Evolutionary conservation across 768 basidiomycete genomes (phyloP).

Genomic region (Suillus subluteus): DNA sequence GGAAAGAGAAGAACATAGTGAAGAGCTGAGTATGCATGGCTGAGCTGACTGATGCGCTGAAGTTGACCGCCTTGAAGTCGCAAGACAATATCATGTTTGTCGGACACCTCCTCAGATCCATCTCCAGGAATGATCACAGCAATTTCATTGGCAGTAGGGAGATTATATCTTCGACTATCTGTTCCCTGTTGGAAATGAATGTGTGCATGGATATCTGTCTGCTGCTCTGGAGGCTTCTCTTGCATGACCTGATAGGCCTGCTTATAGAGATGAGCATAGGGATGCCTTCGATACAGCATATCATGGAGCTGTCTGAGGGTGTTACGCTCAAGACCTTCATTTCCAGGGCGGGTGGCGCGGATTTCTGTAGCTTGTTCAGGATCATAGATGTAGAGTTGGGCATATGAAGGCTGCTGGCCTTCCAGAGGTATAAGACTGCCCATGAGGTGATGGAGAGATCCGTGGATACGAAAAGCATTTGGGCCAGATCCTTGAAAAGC

Average conservation of each 20-base stretch:
- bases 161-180: conserved; percentile 45
- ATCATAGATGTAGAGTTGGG: conserved; percentile 48
- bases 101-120: conserved; percentile 17
- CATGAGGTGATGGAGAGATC: conserved; percentile 39
- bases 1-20: conserved; percentile 52
- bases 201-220: conserved; percentile 14
- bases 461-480: conserved; percentile 39
- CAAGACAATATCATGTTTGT: conserved; percentile 40
- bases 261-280: conserved; percentile 31
- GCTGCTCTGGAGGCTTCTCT: conserved; percentile 21
- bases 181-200: conserved; percentile 13
- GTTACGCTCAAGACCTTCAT: conserved; percentile 23
- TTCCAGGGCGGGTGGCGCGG: conserved; percentile 19
- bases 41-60: conserved; percentile 34
- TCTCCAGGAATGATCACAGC: conserved; percentile 30
- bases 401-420: conserved; percentile 31
- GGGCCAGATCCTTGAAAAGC: conserved; percentile 35
- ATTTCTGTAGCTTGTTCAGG: conserved; percentile 35
- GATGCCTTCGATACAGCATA: conserved; percentile 24
- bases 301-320: conserved; percentile 31
- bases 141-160: conserved; percentile 46
- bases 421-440: conserved; percentile 35
- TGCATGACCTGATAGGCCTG: conserved; percentile 37
- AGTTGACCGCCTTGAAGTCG: conserved; percentile 23
- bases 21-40: conserved; percentile 41